Conservation (phyloP, 345 rosid species). For the Salix exigua region DNA sequence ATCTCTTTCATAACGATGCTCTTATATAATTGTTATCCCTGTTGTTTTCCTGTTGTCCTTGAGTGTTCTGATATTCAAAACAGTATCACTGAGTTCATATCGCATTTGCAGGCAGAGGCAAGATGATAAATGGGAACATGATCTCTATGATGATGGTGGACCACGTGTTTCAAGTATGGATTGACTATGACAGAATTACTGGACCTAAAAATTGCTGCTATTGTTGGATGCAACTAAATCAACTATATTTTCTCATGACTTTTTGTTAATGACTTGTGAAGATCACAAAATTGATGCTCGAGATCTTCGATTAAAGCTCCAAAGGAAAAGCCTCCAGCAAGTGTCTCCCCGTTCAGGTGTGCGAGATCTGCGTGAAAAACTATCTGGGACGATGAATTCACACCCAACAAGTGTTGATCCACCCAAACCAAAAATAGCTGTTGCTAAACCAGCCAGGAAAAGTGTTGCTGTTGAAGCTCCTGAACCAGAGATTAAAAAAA, state of each 20-base stretch:
- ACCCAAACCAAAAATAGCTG: constrained; percentile 42
- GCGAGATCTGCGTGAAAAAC: constrained; percentile 81
- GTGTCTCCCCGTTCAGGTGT: constrained; percentile 52
- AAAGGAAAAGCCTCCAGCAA: constrained; percentile 48
- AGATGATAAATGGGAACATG: constrained; percentile 99
- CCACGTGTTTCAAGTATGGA: constrained; percentile 69
- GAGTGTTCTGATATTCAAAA: background rate
- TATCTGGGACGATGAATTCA: constrained; percentile 68
- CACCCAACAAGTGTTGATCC: constrained; percentile 55
- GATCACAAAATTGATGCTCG: constrained; percentile 61
- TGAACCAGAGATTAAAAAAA: constrained; percentile 50
- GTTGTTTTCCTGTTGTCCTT: background rate
- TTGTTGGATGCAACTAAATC: constrained; percentile 36
- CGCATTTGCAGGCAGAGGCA: constrained; percentile 78
- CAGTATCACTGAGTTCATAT: constrained; percentile 1
- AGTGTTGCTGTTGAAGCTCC: constrained; percentile 55
- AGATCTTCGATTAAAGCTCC: constrained; percentile 95
- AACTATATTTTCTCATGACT: constrained; percentile 42
- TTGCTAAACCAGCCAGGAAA: constrained; percentile 54
- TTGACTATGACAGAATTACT: constrained; percentile 27
- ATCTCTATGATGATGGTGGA: constrained; percentile 55
- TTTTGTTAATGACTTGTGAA: constrained; percentile 48
- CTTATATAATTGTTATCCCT: background rate
- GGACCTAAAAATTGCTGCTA: constrained; percentile 30
- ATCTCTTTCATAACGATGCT: background rate